A percentile compares a stretch with the other conserved stretches of the same genome.
Evolutionary conservation across 495 filamentous ascomycete genomes (phyloP).

Genomic region (Penicillium verhagenii): DNA sequence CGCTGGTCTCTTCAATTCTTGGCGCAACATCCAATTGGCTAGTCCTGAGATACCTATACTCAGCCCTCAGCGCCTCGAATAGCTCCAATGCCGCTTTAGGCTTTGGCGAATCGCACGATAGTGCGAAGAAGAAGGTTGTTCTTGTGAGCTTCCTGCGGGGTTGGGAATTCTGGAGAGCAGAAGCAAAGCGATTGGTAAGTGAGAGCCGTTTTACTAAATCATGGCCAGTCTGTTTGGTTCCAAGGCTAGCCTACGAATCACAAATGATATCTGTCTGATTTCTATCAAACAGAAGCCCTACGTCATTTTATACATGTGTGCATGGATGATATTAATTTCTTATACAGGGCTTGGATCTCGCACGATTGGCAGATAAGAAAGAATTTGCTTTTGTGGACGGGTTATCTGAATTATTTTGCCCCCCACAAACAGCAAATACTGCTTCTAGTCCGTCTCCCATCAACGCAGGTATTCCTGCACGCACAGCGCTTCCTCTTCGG

Average conservation of each 20-base stretch:
- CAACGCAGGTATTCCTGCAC: constrained; percentile 15
- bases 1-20: constrained; percentile 70
- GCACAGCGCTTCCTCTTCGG: constrained; percentile 35
- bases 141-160: constrained; percentile 80
- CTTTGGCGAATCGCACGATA: constrained; percentile 19
- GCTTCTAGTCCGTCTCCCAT: constrained; percentile 10
- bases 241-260: not conserved
- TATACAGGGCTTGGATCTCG: constrained; percentile 65
- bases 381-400: constrained; percentile 74
- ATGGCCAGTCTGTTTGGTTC: too few species aligned
- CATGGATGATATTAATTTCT: constrained; percentile 1
- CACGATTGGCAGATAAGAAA: constrained; percentile 52
- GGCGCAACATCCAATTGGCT: constrained; percentile 77
- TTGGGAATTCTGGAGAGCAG: constrained; percentile 70
- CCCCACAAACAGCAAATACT: constrained; percentile 21
- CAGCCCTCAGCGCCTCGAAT: constrained; percentile 41
- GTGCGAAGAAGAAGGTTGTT: constrained; percentile 55
- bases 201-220: too few species aligned
- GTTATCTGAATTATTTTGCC: constrained; percentile 55
- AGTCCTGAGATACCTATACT: constrained; percentile 60
- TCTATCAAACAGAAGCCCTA: not conserved
- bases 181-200: constrained; percentile 59
- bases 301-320: constrained; percentile 1
- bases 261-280: not conserved
- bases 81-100: constrained; percentile 23